These are phyloP conservation scores for Chionographis japonica DNA, from an alignment of 106 monocot genomes.

Conservation along the genomic window DNA sequence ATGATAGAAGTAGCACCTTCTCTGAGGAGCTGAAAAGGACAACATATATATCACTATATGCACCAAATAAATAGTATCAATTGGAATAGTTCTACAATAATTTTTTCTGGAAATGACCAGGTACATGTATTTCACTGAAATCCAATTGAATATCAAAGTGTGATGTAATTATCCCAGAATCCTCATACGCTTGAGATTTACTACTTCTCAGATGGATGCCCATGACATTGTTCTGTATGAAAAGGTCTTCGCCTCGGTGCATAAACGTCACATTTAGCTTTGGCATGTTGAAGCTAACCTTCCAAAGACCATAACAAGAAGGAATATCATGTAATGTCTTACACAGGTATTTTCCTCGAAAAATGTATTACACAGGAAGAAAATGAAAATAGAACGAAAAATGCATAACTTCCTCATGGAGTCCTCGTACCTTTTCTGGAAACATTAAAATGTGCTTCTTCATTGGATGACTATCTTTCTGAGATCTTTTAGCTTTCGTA, in stretches of 20 bases:
- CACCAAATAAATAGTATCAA: conserved; percentile 5
- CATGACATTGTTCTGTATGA: conserved; percentile 61
- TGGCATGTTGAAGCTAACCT: conserved; percentile 95
- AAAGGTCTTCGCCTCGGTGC: conserved; percentile 44
- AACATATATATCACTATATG: conserved; percentile 11
- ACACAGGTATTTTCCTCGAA: neutral
- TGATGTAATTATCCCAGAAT: conserved; percentile 62
- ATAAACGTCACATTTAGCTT: conserved; percentile 76
- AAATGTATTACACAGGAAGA: neutral
- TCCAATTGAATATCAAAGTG: conserved; percentile 81
- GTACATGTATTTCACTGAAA: conserved; percentile 94
- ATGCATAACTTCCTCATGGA: neutral
- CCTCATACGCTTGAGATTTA: conserved; percentile 48
- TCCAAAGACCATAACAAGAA: conserved; percentile 48
- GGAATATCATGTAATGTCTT: neutral
- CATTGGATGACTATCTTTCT: conserved; percentile 34
- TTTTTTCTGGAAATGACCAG: neutral
- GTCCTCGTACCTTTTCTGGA: conserved; percentile 75
- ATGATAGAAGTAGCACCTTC: conserved; percentile 58
- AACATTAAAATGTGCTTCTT: conserved; percentile 52
- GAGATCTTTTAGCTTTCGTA: conserved; percentile 26
- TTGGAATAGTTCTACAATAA: neutral
- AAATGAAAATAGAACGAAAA: neutral
- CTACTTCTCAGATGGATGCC: conserved; percentile 61
- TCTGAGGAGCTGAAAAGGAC: conserved; percentile 62